Conservation (phyloP, 1,139 yeast species). For the Pneumocystis sp. region DNA sequence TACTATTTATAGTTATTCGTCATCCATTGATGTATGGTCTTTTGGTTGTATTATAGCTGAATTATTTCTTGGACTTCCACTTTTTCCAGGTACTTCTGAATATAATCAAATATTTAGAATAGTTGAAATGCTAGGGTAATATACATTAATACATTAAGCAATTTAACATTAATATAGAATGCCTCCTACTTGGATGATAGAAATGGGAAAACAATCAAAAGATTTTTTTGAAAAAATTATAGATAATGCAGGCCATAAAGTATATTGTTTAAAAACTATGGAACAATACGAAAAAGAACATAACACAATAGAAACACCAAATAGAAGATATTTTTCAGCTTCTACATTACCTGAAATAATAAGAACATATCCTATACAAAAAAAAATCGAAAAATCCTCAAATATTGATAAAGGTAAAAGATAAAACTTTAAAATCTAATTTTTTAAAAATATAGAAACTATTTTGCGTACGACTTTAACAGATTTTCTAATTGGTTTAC, state of each 20-base stretch:
- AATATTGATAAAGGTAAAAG: slow-evolving; percentile 25
- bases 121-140: slow-evolving; percentile 55
- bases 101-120: slow-evolving; percentile 79
- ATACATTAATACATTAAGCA: not conserved
- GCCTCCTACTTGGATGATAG: slow-evolving; percentile 95
- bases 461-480: slow-evolving; percentile 54
- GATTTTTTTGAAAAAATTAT: slow-evolving; percentile 45
- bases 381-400: slow-evolving; percentile 31
- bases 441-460: slow-evolving; percentile 38
- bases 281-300: slow-evolving; percentile 48
- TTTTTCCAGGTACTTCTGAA: slow-evolving; percentile 91
- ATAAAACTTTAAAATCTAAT: not conserved
- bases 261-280: slow-evolving; percentile 37
- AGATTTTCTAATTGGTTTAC: slow-evolving; percentile 63
- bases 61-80: slow-evolving; percentile 77
- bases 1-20: slow-evolving; percentile 30
- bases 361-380: slow-evolving; percentile 58
- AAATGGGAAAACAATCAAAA: slow-evolving; percentile 73
- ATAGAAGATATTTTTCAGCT: slow-evolving; percentile 72
- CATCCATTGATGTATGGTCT: slow-evolving; percentile 97
- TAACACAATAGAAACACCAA: slow-evolving; percentile 52
- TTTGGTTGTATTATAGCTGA: slow-evolving; percentile 94
- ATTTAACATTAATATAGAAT: slow-evolving; percentile 15
- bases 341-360: slow-evolving; percentile 60
- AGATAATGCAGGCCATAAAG: slow-evolving; percentile 26